Conservation (phyloP, 768 basidiomycete genomes). For the Sporobolomyces roseus region DNA sequence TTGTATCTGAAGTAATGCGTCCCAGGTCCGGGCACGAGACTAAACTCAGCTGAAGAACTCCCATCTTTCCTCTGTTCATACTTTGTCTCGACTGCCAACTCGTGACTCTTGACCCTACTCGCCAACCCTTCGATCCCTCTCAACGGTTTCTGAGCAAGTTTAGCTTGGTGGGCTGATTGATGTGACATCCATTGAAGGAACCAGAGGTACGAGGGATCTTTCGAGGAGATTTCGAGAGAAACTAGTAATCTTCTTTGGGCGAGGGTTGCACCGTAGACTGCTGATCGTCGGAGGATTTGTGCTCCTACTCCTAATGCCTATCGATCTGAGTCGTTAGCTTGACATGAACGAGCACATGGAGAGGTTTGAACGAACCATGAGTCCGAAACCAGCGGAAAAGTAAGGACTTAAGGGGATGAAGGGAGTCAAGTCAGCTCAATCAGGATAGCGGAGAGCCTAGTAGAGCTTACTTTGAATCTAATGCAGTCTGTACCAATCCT, state of each 20-base stretch:
- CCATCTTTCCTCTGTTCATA: conserved; percentile 86
- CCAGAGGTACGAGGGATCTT: conserved; percentile 92
- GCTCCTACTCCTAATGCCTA: conserved; percentile 89
- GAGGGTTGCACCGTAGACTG: conserved; percentile 63
- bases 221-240: conserved; percentile 90
- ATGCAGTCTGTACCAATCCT: conserved; percentile 27
- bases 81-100: conserved; percentile 88
- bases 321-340: background rate
- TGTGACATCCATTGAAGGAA: conserved; percentile 93
- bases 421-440: background rate
- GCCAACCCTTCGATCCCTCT: conserved; percentile 40
- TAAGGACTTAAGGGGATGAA: conserved; percentile 63
- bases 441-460: too few species aligned
- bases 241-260: conserved; percentile 87
- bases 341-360: background rate
- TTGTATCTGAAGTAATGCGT: conserved; percentile 85
- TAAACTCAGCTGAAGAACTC: conserved; percentile 81
- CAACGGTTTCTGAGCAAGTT: conserved; percentile 40
- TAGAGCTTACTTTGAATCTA: conserved; percentile 29
- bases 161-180: conserved; percentile 53
- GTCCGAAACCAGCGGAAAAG: conserved; percentile 95
- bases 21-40: conserved; percentile 91
- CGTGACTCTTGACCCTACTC: conserved; percentile 65
- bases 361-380: conserved; percentile 64
- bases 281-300: conserved; percentile 59